Conservation (phyloP, 1,284 basidiomycete species). For the Leccinum laetum region DNA sequence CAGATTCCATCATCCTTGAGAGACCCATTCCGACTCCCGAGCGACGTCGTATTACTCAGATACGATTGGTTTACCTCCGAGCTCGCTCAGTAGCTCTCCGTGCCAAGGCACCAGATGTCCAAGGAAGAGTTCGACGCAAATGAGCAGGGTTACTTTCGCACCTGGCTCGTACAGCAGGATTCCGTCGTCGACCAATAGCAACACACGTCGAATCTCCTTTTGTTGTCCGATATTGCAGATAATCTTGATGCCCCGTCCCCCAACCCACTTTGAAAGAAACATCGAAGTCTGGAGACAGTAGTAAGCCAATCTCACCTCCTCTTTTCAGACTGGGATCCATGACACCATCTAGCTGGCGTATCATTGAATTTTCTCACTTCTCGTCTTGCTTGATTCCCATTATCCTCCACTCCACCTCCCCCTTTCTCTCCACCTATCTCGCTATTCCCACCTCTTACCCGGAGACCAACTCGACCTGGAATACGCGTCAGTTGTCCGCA, state of each 20-base stretch:
- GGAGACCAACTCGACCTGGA: not conserved
- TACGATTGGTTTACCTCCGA: conserved; percentile 7
- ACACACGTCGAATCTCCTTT: not conserved
- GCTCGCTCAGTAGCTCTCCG: conserved; percentile 38
- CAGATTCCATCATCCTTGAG: conserved; percentile 51
- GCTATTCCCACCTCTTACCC: conserved; percentile 11
- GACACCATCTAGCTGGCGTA: conserved; percentile 62
- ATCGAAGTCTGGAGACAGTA: too few species aligned
- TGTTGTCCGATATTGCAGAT: not conserved
- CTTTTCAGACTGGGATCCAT: conserved; percentile 6
- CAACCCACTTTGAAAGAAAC: too few species aligned
- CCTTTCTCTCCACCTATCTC: conserved; percentile 46
- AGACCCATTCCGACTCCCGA: conserved; percentile 47
- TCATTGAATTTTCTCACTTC: conserved; percentile 36
- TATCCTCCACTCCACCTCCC: conserved; percentile 66
- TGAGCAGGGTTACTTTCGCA: conserved; percentile 76
- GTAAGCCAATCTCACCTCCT: too few species aligned
- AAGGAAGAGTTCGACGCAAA: conserved; percentile 88
- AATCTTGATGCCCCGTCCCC: too few species aligned
- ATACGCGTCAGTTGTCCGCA: too few species aligned
- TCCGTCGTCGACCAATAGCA: conserved; percentile 45
- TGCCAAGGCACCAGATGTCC: conserved; percentile 71
- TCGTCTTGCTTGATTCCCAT: conserved; percentile 85
- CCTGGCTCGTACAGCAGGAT: conserved; percentile 73
- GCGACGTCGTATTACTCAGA: conserved; percentile 43